phyloP scores from a whole-genome alignment of 192 early-diverging fungal species.

The Coemansia sp. region DNA sequence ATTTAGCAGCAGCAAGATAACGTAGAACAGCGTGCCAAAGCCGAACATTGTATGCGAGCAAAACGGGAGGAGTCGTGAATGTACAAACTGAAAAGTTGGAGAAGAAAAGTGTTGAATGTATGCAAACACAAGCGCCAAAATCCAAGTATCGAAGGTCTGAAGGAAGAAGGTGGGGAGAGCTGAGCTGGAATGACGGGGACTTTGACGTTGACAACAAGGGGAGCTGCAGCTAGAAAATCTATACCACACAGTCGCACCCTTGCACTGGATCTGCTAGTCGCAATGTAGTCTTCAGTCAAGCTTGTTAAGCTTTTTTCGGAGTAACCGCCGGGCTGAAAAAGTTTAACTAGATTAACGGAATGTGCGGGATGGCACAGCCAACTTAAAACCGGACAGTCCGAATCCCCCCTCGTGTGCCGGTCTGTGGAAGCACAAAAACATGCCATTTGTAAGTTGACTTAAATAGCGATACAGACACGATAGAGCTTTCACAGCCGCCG shows the following conservation, averaged over 20 bases:
- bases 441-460: neutral
- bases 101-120: neutral
- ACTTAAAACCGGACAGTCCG: conserved; percentile 6
- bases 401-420: neutral
- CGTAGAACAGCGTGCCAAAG: conserved; percentile 77
- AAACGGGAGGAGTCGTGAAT: neutral
- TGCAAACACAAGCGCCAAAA: neutral
- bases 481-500: neutral
- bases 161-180: neutral
- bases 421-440: neutral
- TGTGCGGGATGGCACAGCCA: neutral
- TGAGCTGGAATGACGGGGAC: neutral
- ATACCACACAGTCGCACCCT: neutral
- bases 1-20: conserved; percentile 79
- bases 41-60: conserved; percentile 54
- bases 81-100: no score
- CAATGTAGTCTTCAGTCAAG: neutral
- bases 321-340: neutral
- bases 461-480: neutral
- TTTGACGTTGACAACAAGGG: neutral
- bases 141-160: neutral
- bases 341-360: neutral
- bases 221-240: neutral
- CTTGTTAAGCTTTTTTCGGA: neutral
- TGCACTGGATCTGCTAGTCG: neutral